Evolutionary conservation across 139 green algal species (phyloP), one percentile per base, ranked within the genome.

Genomic region (Micractinium sp.): DNA sequence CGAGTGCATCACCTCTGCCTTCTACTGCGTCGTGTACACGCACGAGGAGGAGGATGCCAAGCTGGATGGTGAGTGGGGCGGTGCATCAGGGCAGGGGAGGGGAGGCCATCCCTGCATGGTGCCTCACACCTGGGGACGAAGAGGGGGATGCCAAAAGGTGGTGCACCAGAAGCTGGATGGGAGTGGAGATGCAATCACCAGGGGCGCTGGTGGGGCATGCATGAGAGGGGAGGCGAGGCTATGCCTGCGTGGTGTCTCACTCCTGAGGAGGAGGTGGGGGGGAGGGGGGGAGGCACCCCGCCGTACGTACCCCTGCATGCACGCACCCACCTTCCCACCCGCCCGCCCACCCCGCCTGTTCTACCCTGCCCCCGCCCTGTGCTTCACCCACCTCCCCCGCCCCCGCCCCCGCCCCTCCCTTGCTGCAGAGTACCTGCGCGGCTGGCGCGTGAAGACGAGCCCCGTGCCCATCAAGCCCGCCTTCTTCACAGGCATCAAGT

Each of bases 21-120:
- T 99, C 15, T 98, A 98, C 84, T 92, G 90, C 4, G 85, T 97
- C 31, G 91, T 92, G 18, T 95, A 88, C 47, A 94, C 74, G 3
- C 83, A 92, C n/a, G 86, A 91, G n/a, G 83, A 90, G 67, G 81
- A 31, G 7, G 86, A 89, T 2, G 71, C 85, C 20, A 39, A 88
- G 60, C 47, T 85, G 73, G 56, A 84, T 73, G 85, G 86, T 90
- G 78, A 13, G 76, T 85, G 73, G n/a, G n/a, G n/a, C n/a, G n/a
- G n/a, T n/a, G n/a, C n/a, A n/a, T n/a, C n/a, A n/a, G n/a, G n/a
- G n/a, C n/a, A n/a, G n/a, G n/a, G n/a, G n/a, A n/a, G n/a, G n/a
- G n/a, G n/a, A n/a, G n/a, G n/a, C n/a, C n/a, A n/a, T n/a, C n/a
- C n/a, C n/a, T n/a, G n/a, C n/a, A n/a, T n/a, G n/a, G n/a, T n/a